phyloP scores from a whole-genome alignment of 805 yeast genomes.

The Yamadazyma laniorum region DNA sequence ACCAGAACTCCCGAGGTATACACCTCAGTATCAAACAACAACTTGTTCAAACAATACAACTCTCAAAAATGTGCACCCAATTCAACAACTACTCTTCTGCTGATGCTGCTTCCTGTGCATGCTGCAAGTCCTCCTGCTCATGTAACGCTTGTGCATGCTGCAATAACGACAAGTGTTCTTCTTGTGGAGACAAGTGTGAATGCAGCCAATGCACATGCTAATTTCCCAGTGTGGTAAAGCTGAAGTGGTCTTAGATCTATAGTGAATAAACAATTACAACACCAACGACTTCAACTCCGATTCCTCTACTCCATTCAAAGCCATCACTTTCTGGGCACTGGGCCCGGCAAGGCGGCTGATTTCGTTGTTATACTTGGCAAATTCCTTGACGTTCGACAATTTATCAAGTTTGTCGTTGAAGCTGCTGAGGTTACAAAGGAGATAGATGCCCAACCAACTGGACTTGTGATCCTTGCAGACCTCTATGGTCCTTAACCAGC shows the following conservation, averaged over 20 bases:
- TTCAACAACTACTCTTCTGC: background rate
- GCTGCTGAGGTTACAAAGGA: conserved; percentile 22
- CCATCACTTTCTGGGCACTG: conserved; percentile 21
- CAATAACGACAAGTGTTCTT: background rate
- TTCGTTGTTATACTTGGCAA: conserved; percentile 20
- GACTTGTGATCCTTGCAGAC: conserved; percentile 64
- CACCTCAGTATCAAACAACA: no score
- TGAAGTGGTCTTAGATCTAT: no score
- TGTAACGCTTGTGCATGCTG: background rate
- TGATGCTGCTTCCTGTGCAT: conserved; percentile 1
- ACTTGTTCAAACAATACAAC: background rate
- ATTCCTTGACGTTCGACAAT: conserved; percentile 16
- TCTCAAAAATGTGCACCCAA: background rate
- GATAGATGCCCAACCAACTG: conserved; percentile 70
- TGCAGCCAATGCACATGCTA: conserved; percentile 2
- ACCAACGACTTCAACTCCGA: conserved; percentile 9
- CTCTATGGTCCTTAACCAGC: conserved; percentile 72
- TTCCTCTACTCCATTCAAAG: conserved; percentile 15
- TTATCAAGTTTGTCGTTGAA: conserved; percentile 21
- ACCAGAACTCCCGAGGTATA: no score
- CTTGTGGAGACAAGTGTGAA: conserved; percentile 3
- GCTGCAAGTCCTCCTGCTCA: conserved; percentile 1
- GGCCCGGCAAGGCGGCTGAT: conserved; percentile 22
- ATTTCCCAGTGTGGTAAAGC: no score
- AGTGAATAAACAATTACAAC: conserved; percentile 1